phyloP scores from a whole-genome alignment of 768 basidiomycete species.

The Pholiota conissans region DNA sequence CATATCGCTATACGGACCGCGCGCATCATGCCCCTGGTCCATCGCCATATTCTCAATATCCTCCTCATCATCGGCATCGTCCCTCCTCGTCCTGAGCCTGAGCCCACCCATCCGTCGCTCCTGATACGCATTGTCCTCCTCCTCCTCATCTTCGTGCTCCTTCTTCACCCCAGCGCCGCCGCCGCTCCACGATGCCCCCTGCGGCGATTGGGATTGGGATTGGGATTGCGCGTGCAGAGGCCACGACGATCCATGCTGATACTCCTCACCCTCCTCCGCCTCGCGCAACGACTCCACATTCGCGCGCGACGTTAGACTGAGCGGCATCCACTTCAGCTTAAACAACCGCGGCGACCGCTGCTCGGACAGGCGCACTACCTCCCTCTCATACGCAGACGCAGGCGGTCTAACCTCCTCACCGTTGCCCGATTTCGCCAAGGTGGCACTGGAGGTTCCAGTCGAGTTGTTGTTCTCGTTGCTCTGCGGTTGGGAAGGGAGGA shows the following conservation, averaged over 20 bases:
- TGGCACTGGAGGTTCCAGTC: not conserved
- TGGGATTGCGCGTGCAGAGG: no score
- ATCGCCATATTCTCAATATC: not conserved
- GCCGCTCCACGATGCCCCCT: no score
- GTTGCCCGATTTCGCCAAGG: no score
- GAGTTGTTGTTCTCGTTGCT: not conserved
- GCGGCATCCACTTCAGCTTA: constrained; percentile 44
- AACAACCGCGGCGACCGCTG: constrained; percentile 11
- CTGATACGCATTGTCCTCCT: not conserved
- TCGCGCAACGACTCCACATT: constrained; percentile 19
- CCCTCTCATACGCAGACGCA: not conserved
- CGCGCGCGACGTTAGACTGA: constrained; percentile 30
- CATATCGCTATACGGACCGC: not conserved
- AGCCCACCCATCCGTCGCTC: not conserved
- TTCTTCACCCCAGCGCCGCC: not conserved
- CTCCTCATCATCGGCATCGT: not conserved
- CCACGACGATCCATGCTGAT: not conserved
- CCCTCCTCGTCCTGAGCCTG: not conserved
- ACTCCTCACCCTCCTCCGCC: not conserved
- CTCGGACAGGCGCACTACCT: not conserved
- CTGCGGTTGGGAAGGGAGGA: constrained; percentile 21
- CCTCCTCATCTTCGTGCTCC: not conserved
- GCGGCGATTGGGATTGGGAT: no score
- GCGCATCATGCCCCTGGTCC: not conserved
- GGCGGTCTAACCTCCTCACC: no score